Percentiles rank a stretch among this genome's conserved stretches.
phyloP scores from a whole-genome alignment of 192 early-diverging fungal genomes.

The Coemansia umbellata region DNA sequence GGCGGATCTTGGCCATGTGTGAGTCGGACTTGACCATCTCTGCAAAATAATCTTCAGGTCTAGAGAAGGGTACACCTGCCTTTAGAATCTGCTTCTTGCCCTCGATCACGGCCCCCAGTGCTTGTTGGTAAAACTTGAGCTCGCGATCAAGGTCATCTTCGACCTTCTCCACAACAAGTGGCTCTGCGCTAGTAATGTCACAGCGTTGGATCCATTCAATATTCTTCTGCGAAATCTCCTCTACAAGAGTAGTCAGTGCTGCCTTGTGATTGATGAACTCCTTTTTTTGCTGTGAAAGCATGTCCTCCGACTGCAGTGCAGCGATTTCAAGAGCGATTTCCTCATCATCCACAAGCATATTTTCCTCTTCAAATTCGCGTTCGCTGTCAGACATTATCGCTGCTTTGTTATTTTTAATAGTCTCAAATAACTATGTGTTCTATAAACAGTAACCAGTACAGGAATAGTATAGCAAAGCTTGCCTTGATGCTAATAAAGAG shows the following conservation, averaged over 20 bases:
- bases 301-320: slow-evolving; percentile 27
- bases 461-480: too few species aligned
- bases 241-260: slow-evolving; percentile 56
- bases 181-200: slow-evolving; percentile 54
- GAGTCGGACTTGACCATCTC: slow-evolving; percentile 98
- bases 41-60: slow-evolving; percentile 96
- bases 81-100: slow-evolving; percentile 62
- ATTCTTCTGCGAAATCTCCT: slow-evolving; percentile 60
- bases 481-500: too few species aligned
- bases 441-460: too few species aligned
- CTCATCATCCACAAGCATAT: slow-evolving; percentile 37
- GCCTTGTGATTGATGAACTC: slow-evolving; percentile 43
- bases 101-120: slow-evolving; percentile 67
- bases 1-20: slow-evolving; percentile 88
- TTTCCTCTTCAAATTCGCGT: slow-evolving; percentile 7
- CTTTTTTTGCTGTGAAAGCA: slow-evolving; percentile 24
- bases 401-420: too few species aligned
- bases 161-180: slow-evolving; percentile 57
- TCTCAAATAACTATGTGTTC: too few species aligned
- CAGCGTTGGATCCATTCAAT: slow-evolving; percentile 71
- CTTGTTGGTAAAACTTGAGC: slow-evolving; percentile 91
- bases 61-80: slow-evolving; percentile 67
- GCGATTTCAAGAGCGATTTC: slow-evolving; percentile 50
- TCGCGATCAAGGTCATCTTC: slow-evolving; percentile 92
- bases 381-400: slow-evolving; percentile 25